Base-by-base conservation (phyloP, 352 stramenopile species). In the Globisporangium nagaii region DNA sequence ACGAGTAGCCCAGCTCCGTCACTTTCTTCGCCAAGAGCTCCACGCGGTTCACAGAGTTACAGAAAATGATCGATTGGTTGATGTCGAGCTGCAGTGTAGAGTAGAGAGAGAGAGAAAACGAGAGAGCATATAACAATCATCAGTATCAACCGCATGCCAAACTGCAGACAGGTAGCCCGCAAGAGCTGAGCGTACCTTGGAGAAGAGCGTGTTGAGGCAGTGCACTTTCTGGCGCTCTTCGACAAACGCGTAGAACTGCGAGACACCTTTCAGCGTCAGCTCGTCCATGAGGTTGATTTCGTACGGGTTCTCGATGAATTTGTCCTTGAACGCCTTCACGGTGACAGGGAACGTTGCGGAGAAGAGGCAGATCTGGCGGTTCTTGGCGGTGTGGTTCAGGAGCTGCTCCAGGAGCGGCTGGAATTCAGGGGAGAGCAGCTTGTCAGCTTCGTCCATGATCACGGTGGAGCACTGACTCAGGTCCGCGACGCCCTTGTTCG, bases 1-100 rank as follows among this genome's bases (percentile, higher is more conserved):
- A 99, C 44, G 94, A 99, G 68, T 98, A 99, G 15, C 97, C 97
- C 20, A 99, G 78, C 71, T 99, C 96, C 5, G 97, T 99, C 43
- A 99, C 98, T 71, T 99, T 99, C 75, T 99, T 99, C 28, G 97
- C 97, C 13, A 99, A 74, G 40, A 99, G 73, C 73, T 99, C 97
- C 10, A 99, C 97, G 46, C 97, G 95, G 69, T 99, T 99, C 43
- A 99, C 96, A 57, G 94, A 98, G 78, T 99, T 99, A 72, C 96
- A 99, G 66, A 99, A 99, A 60, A 99, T 99, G 71, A 99, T 99
- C 61, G 88, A 98, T 82, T 99, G 97, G 70, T 99, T 99, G 64
- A 99, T 98, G 69, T 99, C 97, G 13, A 99, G 79, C 71, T 64
- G 20, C 25, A 42, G n/a, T n/a, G 36, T 42, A 45, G 22, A 53